phyloP scores from a whole-genome alignment of 495 filamentous ascomycete species.

The Cetradonia linearis region DNA sequence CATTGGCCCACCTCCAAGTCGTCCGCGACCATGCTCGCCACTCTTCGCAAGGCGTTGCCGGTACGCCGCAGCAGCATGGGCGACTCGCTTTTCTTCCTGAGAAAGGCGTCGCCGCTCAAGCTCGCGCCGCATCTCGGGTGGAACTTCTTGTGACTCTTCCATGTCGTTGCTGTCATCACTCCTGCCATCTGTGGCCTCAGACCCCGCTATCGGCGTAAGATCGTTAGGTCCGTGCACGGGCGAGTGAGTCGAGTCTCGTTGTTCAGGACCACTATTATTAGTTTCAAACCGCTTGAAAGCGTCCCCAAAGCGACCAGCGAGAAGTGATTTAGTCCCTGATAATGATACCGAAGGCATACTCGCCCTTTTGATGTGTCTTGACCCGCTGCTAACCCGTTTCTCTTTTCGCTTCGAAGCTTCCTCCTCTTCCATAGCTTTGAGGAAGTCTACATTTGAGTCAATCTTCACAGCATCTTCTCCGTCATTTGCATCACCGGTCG shows the following conservation, averaged over 20 bases:
- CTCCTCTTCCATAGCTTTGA: conserved; percentile 68
- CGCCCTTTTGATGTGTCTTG: conserved; percentile 68
- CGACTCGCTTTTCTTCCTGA: conserved; percentile 87
- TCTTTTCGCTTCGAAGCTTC: conserved; percentile 56
- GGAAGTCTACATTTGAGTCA: conserved; percentile 77
- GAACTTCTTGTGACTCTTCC: conserved; percentile 59
- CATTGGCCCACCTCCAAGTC: conserved; percentile 32
- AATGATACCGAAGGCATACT: conserved; percentile 70
- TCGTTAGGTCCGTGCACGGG: conserved; percentile 34
- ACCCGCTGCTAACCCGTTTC: conserved; percentile 51
- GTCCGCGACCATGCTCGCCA: conserved; percentile 41
- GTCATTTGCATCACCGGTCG: conserved; percentile 33
- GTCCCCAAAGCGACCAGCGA: conserved; percentile 87
- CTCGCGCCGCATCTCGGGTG: conserved; percentile 84
- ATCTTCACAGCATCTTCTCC: conserved; percentile 58
- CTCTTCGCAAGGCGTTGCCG: conserved; percentile 61
- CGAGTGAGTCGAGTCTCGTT: conserved; percentile 44
- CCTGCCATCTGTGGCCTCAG: conserved; percentile 61
- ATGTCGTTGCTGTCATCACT: conserved; percentile 57
- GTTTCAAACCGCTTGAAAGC: conserved; percentile 90
- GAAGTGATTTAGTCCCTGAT: conserved; percentile 70
- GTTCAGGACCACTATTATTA: conserved; percentile 39
- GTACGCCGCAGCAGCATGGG: conserved; percentile 85
- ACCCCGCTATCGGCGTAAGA: conserved; percentile 64
- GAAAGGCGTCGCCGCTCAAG: conserved; percentile 74